phyloP scores from a whole-genome alignment of 2,329 filamentous ascomycete species.

The Huntiella decipiens region DNA sequence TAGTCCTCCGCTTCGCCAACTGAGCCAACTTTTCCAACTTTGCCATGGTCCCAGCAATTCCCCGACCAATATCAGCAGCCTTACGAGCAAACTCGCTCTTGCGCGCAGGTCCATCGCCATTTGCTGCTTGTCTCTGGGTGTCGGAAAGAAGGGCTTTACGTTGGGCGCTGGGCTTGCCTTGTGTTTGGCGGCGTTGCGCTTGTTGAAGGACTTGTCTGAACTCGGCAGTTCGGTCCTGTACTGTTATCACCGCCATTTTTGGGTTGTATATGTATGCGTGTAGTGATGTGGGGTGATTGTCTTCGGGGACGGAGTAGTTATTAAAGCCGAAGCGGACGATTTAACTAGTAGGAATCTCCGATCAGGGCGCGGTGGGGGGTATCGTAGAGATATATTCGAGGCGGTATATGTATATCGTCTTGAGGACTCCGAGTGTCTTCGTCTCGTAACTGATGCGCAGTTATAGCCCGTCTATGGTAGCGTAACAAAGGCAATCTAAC shows the following conservation, averaged over 20 bases:
- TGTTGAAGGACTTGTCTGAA: constrained; percentile 82
- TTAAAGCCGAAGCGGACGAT: neutral
- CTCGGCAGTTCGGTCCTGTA: constrained; percentile 92
- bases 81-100: constrained; percentile 84
- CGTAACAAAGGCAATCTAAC: no score
- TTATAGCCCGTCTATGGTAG: no score
- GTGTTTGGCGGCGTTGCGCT: constrained; percentile 60
- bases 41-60: constrained; percentile 80
- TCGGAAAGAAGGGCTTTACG: constrained; percentile 62
- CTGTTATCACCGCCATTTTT: constrained; percentile 48
- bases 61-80: constrained; percentile 78
- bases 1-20: constrained; percentile 86
- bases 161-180: constrained; percentile 59
- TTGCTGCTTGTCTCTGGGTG: constrained; percentile 46
- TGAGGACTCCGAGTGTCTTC: no score
- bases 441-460: no score
- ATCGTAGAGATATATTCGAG: no score
- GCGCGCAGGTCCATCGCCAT: constrained; percentile 27
- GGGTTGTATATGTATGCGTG: neutral
- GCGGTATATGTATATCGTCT: neutral
- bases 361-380: no score
- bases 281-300: neutral
- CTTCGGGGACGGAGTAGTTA: neutral
- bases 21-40: constrained; percentile 89
- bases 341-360: neutral